Evolutionary conservation across 2,329 filamentous ascomycete genomes (phyloP).

Genomic region (Rhinocladiella mackenziei): DNA sequence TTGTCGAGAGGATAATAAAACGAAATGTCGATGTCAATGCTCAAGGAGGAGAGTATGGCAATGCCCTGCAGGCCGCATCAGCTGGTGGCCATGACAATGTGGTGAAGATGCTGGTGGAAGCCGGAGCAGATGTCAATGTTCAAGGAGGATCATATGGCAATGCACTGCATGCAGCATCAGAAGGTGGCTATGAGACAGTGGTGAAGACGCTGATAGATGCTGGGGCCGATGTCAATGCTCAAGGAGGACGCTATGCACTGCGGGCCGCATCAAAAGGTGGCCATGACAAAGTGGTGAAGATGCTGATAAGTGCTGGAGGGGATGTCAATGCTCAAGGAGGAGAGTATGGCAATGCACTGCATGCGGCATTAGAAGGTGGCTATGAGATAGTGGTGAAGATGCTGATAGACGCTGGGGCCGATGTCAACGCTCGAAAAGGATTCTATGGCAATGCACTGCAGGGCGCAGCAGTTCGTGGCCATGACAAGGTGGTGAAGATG

Average conservation of each 20-base stretch:
- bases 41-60: constrained; percentile 14
- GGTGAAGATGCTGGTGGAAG: constrained; percentile 1
- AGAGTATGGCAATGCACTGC: constrained; percentile 15
- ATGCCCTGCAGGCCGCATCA: constrained; percentile 13
- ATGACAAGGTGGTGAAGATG: too few species aligned
- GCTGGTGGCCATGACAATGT: not conserved
- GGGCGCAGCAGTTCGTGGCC: too few species aligned
- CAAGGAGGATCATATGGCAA: too few species aligned
- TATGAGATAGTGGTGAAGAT: constrained; percentile 13
- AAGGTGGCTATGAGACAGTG: too few species aligned
- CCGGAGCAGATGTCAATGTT: too few species aligned
- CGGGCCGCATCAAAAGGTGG: too few species aligned
- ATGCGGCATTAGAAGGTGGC: constrained; percentile 20
- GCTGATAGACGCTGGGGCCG: too few species aligned
- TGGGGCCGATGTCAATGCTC: constrained; percentile 24
- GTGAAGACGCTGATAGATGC: constrained; percentile 9
- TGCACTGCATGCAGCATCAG: too few species aligned
- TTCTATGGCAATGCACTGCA: too few species aligned
- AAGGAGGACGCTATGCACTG: constrained; percentile 1
- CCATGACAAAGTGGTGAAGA: not conserved
- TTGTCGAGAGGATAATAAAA: constrained; percentile 6
- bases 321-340: too few species aligned
- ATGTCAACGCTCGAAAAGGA: too few species aligned
- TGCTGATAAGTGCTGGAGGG: not conserved
- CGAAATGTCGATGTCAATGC: constrained; percentile 4